Evolutionary conservation across 192 early-diverging fungal species (phyloP), one percentile per base, ranked within the genome.

Genomic region (Coemansia sp.): DNA sequence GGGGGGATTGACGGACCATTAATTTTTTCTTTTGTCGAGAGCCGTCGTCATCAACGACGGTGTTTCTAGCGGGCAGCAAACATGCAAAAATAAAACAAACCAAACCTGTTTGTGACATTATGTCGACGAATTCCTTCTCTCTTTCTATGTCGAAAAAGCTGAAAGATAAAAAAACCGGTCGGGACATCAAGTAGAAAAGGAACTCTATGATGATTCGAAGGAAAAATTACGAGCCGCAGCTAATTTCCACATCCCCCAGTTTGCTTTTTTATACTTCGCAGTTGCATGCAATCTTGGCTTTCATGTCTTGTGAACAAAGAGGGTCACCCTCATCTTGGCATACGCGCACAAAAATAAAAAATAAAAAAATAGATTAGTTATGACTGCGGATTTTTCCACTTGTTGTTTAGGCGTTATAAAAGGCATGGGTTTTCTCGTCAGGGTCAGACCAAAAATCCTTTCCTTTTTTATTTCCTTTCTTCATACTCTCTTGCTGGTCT

Each of bases 271-370:
- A 16, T 16, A 42, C 16, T 42, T 42, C 39, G 3, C 39, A 42
- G 39, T 42, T 42, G 39, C 14, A 42, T 42, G 13, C 3, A 42
- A 42, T 42, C 39, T 42, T 42, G 39, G 39, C 39, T 18, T 42
- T 42, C 14, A 13, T 42, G 39, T 42, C 39, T 42, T 42, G 39
- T 42, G 39, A 42, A 42, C 39, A 42, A 42, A 13, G 11, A 42
- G 39, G 49, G 52, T 54, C 52, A 54, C 27, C 52, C 52, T 54
- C 52, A 54, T 54, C 52, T 54, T 54, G 52, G 52, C 52, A 54
- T 25, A 29, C 22, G 52, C 16, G 22, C 22, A n/a, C n/a, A n/a
- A n/a, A n/a, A n/a, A 32, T 2, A 51, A 24, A 16, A 51, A 29
- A 54, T 6, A 54, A 25, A 54, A 2, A 54, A 52, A 52, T 52